Evolutionary conservation across 208 protist species (phyloP).

Genomic region (Trypanosomatidae sp.): DNA sequence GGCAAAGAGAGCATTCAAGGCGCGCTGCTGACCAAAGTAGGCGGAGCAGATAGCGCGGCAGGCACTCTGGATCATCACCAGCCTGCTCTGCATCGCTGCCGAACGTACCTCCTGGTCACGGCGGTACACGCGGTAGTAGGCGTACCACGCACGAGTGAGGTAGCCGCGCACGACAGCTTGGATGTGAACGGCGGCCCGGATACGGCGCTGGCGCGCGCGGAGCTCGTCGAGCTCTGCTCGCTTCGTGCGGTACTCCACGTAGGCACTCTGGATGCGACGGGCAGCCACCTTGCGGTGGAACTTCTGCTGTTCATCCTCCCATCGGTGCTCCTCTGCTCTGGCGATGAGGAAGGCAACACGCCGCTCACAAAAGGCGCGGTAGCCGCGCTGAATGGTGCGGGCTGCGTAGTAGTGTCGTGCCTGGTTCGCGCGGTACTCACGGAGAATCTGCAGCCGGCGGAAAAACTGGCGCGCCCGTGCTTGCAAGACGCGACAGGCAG

Average conservation of each 20-base stretch:
- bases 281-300: constrained; percentile 61
- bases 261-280: constrained; percentile 65
- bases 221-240: constrained; percentile 35
- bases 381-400: constrained; percentile 77
- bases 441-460: constrained; percentile 53
- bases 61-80: constrained; percentile 67
- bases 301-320: constrained; percentile 54
- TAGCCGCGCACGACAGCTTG: constrained; percentile 80
- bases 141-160: constrained; percentile 82
- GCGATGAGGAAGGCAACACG: constrained; percentile 39
- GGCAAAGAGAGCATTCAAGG: constrained; percentile 24
- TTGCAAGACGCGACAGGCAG: constrained; percentile 62
- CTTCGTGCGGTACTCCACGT: constrained; percentile 49
- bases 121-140: constrained; percentile 77
- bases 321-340: constrained; percentile 57
- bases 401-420: constrained; percentile 63
- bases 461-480: constrained; percentile 71
- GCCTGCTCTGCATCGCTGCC: constrained; percentile 54
- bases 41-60: constrained; percentile 41
- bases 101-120: constrained; percentile 71
- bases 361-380: constrained; percentile 53
- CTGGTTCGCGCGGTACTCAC: constrained; percentile 48
- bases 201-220: constrained; percentile 38
- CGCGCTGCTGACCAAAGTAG: constrained; percentile 32
- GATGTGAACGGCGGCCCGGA: constrained; percentile 65